Conservation (phyloP, 1,284 basidiomycete genomes). For the Exobasidium rhododendri region DNA sequence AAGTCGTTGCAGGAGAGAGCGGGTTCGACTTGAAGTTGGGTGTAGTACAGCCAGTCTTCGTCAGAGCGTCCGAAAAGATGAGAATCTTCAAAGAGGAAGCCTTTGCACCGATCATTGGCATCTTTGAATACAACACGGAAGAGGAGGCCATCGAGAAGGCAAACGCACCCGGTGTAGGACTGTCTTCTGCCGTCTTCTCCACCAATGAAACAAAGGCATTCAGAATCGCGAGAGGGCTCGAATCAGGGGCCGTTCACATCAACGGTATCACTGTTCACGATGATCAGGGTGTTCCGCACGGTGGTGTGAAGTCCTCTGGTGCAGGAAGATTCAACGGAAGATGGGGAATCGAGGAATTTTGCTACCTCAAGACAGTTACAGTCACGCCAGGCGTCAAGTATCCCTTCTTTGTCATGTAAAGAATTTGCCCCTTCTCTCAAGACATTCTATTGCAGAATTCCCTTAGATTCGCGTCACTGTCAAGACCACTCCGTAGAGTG, state of each 20-base stretch:
- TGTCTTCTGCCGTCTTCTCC: conserved; percentile 14
- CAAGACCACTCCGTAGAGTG: too few relatives aligned
- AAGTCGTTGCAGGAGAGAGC: conserved; percentile 60
- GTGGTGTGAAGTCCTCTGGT: conserved; percentile 18
- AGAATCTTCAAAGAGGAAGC: conserved; percentile 29
- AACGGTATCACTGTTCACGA: conserved; percentile 20
- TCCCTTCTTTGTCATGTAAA: conserved; percentile 16
- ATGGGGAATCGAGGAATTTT: conserved; percentile 18
- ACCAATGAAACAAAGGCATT: conserved; percentile 17
- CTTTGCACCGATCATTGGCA: conserved; percentile 16
- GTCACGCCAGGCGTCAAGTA: conserved; percentile 10
- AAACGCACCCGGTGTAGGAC: conserved; percentile 14
- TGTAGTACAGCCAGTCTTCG: conserved; percentile 62
- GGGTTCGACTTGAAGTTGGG: conserved; percentile 52
- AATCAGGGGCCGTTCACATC: conserved; percentile 22
- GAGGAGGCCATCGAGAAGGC: conserved; percentile 18
- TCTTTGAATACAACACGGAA: conserved; percentile 13
- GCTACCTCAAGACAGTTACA: conserved; percentile 16
- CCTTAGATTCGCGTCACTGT: too few relatives aligned
- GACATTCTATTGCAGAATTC: too few relatives aligned
- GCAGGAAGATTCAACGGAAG: conserved; percentile 20
- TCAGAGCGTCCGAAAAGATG: conserved; percentile 61
- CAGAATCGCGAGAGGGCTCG: conserved; percentile 14
- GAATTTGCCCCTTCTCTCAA: not conserved
- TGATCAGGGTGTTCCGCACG: conserved; percentile 18